Conservation (phyloP, 1,284 basidiomycete genomes). For the Taiwanofungus camphoratus region DNA sequence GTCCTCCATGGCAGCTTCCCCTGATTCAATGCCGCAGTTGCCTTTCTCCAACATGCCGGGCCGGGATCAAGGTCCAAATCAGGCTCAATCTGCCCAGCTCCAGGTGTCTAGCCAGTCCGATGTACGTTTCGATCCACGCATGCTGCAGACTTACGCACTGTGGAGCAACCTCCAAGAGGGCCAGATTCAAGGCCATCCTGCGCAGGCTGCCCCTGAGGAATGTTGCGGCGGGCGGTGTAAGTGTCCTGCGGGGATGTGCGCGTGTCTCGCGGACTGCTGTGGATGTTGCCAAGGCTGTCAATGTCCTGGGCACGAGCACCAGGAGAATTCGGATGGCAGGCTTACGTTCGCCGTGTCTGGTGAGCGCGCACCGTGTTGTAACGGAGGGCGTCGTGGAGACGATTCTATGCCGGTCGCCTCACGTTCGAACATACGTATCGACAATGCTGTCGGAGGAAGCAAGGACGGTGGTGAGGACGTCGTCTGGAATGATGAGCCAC, state of each 20-base stretch:
- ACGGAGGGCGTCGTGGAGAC: conserved; percentile 1
- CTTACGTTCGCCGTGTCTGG: conserved; percentile 28
- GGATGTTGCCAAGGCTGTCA: conserved; percentile 30
- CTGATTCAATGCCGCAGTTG: conserved; percentile 2
- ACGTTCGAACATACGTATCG: neutral
- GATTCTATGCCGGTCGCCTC: neutral
- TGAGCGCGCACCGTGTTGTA: conserved; percentile 25
- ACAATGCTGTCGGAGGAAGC: neutral
- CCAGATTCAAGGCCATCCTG: conserved; percentile 1
- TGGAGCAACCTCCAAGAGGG: conserved; percentile 17
- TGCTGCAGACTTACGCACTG: conserved; percentile 18
- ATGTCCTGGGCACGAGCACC: conserved; percentile 24
- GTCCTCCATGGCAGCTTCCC: conserved; percentile 8
- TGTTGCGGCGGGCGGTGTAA: conserved; percentile 30
- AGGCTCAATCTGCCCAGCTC: conserved; percentile 6
- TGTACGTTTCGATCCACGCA: conserved; percentile 16
- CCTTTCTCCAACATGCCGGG: conserved; percentile 11
- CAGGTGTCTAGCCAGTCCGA: conserved; percentile 5
- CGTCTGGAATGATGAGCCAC: conserved; percentile 8
- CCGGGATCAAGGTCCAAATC: neutral
- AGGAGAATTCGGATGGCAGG: conserved; percentile 13
- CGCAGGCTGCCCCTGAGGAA: conserved; percentile 19
- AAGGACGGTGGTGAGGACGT: neutral
- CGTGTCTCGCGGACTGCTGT: conserved; percentile 29
- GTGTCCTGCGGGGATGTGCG: conserved; percentile 31